Evolutionary conservation across 2,329 filamentous ascomycete species (phyloP), one percentile per base, ranked within the genome.

Genomic region (Sphaerulina vaccinii): DNA sequence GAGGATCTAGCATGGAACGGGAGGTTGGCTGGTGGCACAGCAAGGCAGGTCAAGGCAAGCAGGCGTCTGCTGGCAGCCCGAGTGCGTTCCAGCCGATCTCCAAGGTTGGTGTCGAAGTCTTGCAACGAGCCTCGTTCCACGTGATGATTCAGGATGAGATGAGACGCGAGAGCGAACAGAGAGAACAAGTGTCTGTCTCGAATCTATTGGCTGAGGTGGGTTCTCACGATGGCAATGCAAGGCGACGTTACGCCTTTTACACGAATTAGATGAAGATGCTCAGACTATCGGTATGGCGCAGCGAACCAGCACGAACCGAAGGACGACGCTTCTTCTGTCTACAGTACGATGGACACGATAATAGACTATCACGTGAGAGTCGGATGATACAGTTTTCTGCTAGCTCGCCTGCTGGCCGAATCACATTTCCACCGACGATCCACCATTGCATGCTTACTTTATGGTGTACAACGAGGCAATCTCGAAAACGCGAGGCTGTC

Each of bases 11-110:
- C 41, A 44, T 45, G 33, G 16, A 42, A 35, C 42, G n/a, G 42
- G 40, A 44, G 47, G 39, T 40, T 42, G 49, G 44, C 21, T 33
- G 42, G 55, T 52, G 55, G 55, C 55, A 55, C 55, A 58, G 55
- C 49, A 54, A 55, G 40, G n/a, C n/a, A n/a, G n/a, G n/a, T n/a
- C n/a, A n/a, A n/a, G n/a, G n/a, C n/a, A n/a, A n/a, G 46, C 45
- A 55, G 42, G 42, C 41, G 41, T 52, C 45, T 40, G 33, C 33
- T 49, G 23, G 18, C 16, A n/a, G 41, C 36, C 48, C 42, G 44
- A 52, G 32, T 39, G 50, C 49, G 47, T 36, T 27, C 19, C 47
- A 32, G 42, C 47, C 42, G 52, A 51, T 50, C 42, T 47, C 32
- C 32, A 6, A 35, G 32, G 32, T 37, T 15, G 18, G 15, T 19